phyloP scores from a whole-genome alignment of 495 filamentous ascomycete genomes.

The Recurvomyces mirabilis region DNA sequence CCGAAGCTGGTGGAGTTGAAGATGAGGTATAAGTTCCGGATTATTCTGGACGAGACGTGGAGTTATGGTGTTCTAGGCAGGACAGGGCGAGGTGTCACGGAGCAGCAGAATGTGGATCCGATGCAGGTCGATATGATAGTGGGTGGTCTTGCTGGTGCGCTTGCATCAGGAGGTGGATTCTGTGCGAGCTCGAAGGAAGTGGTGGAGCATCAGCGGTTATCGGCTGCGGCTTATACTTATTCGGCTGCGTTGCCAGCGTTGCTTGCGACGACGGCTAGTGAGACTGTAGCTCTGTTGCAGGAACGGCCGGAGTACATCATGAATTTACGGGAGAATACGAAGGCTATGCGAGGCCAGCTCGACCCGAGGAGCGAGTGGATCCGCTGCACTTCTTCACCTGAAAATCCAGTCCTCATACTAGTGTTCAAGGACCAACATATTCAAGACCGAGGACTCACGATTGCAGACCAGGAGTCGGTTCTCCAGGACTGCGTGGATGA shows the following conservation, averaged over 20 bases:
- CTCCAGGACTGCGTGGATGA: constrained; percentile 90
- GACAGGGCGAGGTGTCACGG: constrained; percentile 82
- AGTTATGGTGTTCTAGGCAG: constrained; percentile 89
- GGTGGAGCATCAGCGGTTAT: constrained; percentile 89
- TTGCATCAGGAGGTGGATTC: constrained; percentile 90
- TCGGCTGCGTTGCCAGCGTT: constrained; percentile 90
- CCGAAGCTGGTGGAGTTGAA: constrained; percentile 84
- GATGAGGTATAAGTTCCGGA: constrained; percentile 88
- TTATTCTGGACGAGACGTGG: constrained; percentile 94
- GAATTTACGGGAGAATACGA: constrained; percentile 69
- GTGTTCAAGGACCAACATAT: constrained; percentile 78
- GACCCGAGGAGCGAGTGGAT: constrained; percentile 94
- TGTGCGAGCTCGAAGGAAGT: constrained; percentile 84
- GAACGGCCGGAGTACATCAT: constrained; percentile 65
- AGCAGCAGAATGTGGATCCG: constrained; percentile 90
- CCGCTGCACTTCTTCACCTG: constrained; percentile 61
- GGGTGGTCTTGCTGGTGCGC: constrained; percentile 77
- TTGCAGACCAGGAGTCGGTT: constrained; percentile 70
- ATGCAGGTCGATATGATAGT: constrained; percentile 89
- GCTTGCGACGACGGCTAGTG: constrained; percentile 86
- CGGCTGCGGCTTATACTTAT: constrained; percentile 81
- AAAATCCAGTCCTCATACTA: constrained; percentile 80
- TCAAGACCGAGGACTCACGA: constrained; percentile 50
- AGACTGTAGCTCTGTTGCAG: constrained; percentile 73
- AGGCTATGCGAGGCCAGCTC: constrained; percentile 70